Evolutionary conservation across 202 grass and related monocot species (phyloP).

Genomic region (Dendrocalamus latiflorus): DNA sequence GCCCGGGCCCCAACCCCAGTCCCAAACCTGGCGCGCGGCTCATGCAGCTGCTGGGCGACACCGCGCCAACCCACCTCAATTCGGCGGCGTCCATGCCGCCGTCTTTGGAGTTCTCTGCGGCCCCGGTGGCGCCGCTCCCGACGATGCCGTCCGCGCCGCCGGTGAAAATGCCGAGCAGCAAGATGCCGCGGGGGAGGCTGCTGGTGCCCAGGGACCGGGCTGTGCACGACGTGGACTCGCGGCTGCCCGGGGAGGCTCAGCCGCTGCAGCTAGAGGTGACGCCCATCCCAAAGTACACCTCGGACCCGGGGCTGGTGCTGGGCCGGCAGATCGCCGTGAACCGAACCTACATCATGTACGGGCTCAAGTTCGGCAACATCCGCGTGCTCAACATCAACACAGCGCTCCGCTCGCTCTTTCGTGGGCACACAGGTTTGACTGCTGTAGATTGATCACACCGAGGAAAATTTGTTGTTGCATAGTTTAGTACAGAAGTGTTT

Average conservation of each 20-base stretch:
- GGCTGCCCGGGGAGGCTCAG: constrained; percentile 63
- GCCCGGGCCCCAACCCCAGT: constrained; percentile 16
- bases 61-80: constrained; percentile 43
- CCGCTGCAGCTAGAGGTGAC: constrained; percentile 89
- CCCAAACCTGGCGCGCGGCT: constrained; percentile 57
- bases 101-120: constrained; percentile 28
- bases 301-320: constrained; percentile 77
- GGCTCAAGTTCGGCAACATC: constrained; percentile 76
- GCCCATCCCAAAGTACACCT: constrained; percentile 91
- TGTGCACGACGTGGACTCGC: constrained; percentile 72
- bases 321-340: constrained; percentile 93
- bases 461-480: not conserved
- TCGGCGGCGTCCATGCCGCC: constrained; percentile 50
- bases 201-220: constrained; percentile 49
- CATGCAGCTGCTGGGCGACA: constrained; percentile 82
- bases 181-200: constrained; percentile 68
- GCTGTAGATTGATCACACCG: not conserved
- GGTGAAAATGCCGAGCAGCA: constrained; percentile 69
- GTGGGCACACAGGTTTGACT: constrained; percentile 64
- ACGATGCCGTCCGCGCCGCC: too few relatives aligned
- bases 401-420: constrained; percentile 74
- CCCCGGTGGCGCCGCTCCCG: too few relatives aligned
- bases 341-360: constrained; percentile 80
- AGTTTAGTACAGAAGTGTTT: not conserved
- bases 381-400: constrained; percentile 94